phyloP scores from a whole-genome alignment of 140 eudicot species.

The Senecio squalidus region DNA sequence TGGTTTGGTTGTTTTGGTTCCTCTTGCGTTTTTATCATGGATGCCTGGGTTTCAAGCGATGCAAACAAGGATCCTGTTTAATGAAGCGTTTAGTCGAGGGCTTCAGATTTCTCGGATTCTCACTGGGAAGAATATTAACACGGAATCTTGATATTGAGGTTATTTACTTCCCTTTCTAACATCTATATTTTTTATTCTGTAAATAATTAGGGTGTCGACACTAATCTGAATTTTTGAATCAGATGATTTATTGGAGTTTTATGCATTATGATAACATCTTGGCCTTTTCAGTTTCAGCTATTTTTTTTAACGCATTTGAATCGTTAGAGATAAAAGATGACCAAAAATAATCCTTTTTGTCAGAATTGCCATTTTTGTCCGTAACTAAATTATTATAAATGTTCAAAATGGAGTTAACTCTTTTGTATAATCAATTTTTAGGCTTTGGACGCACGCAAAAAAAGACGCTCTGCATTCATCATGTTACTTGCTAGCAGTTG shows the following conservation, averaged over 20 bases:
- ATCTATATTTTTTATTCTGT: no score
- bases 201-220: no score
- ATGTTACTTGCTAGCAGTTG: constrained; percentile 6
- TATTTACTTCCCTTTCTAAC: neutral
- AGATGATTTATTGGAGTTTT: no score
- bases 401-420: neutral
- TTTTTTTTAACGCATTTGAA: no score
- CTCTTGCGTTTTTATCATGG: constrained; percentile 88
- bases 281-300: no score
- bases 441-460: constrained; percentile 6
- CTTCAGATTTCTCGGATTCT: constrained; percentile 83
- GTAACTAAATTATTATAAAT: no score
- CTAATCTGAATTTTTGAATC: no score
- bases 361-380: no score
- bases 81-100: constrained; percentile 90
- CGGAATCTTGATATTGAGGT: constrained; percentile 44
- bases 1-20: constrained; percentile 75
- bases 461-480: neutral
- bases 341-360: no score
- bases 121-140: constrained; percentile 62
- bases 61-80: constrained; percentile 92
- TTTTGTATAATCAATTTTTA: constrained; percentile 7
- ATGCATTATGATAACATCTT: no score
- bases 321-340: no score
- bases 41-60: constrained; percentile 97